Evolutionary conservation across 2,329 filamentous ascomycete genomes (phyloP).

Genomic region (Monilinia polystroma): DNA sequence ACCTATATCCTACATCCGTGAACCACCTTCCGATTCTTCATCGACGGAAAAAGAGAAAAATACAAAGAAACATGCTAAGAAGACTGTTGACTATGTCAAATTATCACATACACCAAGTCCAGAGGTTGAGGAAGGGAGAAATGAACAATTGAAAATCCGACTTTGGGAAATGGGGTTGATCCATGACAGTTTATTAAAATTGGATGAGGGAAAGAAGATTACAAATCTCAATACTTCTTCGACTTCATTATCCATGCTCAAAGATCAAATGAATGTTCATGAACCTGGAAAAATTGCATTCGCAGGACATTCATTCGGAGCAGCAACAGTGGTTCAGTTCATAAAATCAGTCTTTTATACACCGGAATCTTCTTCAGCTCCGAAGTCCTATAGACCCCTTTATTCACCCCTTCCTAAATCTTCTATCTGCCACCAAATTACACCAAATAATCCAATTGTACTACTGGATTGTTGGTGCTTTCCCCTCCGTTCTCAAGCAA

Average conservation of each 20-base stretch:
- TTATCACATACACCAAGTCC: conserved; percentile 62
- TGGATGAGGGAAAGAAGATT: conserved; percentile 56
- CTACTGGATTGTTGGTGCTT: conserved; percentile 82
- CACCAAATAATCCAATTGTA: conserved; percentile 61
- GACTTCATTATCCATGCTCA: conserved; percentile 57
- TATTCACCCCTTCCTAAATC: conserved; percentile 58
- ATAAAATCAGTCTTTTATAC: conserved; percentile 77
- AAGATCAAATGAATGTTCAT: conserved; percentile 62
- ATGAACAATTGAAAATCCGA: conserved; percentile 71
- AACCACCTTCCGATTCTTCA: conserved; percentile 48
- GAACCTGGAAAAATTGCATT: conserved; percentile 72
- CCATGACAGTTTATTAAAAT: conserved; percentile 64
- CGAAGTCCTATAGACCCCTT: conserved; percentile 55
- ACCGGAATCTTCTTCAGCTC: conserved; percentile 43
- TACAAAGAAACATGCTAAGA: conserved; percentile 36
- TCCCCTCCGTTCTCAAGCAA: conserved; percentile 63
- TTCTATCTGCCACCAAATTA: conserved; percentile 63
- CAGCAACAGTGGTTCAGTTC: conserved; percentile 70
- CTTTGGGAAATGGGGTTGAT: conserved; percentile 76
- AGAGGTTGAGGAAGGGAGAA: conserved; percentile 65
- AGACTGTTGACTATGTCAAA: conserved; percentile 45
- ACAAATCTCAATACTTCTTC: conserved; percentile 54
- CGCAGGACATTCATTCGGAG: conserved; percentile 79
- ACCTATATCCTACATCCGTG: conserved; percentile 70
- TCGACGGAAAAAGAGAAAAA: conserved; percentile 36